Conservation (phyloP, 2,329 filamentous ascomycete genomes). For the Xylariaceae sp. region DNA sequence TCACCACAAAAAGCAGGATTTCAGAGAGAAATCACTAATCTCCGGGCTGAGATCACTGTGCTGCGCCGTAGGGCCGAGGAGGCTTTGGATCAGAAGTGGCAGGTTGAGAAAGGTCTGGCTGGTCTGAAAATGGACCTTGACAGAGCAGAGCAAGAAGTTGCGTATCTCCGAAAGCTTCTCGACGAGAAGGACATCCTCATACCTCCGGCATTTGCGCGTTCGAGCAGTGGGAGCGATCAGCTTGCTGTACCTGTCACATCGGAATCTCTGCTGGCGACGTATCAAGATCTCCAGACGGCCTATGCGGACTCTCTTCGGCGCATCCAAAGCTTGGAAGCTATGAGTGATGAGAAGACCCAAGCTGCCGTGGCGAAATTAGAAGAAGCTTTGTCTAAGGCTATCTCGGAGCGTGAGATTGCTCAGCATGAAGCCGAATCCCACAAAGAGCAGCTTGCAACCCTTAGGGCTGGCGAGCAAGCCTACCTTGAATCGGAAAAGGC, state of each 20-base stretch:
- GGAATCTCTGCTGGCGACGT: conserved; percentile 75
- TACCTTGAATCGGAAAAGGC: conserved; percentile 66
- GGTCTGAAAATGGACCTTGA: conserved; percentile 97
- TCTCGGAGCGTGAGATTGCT: conserved; percentile 76
- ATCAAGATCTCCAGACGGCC: conserved; percentile 75
- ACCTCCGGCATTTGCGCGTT: conserved; percentile 63
- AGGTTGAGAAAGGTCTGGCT: conserved; percentile 87
- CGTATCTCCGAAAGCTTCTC: conserved; percentile 78
- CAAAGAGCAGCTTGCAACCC: conserved; percentile 63
- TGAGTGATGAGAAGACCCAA: conserved; percentile 64
- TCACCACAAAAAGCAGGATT: conserved; percentile 80
- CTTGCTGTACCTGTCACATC: conserved; percentile 65
- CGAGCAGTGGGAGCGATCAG: conserved; percentile 49
- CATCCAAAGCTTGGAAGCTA: conserved; percentile 68
- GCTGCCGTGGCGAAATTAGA: conserved; percentile 71
- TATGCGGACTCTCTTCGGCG: conserved; percentile 71
- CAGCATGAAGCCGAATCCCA: conserved; percentile 69
- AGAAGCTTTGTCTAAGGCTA: conserved; percentile 70
- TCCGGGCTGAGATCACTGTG: conserved; percentile 84
- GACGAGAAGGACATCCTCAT: conserved; percentile 83
- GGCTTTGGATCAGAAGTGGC: conserved; percentile 93
- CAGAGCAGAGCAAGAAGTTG: conserved; percentile 90
- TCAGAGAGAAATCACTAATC: conserved; percentile 78
- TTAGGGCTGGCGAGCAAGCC: conserved; percentile 63
- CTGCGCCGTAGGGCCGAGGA: conserved; percentile 90